Percentiles rank a stretch among this genome's conserved stretches.
Evolutionary conservation across 495 filamentous ascomycete genomes (phyloP).

Genomic region (Xylaria castorea): DNA sequence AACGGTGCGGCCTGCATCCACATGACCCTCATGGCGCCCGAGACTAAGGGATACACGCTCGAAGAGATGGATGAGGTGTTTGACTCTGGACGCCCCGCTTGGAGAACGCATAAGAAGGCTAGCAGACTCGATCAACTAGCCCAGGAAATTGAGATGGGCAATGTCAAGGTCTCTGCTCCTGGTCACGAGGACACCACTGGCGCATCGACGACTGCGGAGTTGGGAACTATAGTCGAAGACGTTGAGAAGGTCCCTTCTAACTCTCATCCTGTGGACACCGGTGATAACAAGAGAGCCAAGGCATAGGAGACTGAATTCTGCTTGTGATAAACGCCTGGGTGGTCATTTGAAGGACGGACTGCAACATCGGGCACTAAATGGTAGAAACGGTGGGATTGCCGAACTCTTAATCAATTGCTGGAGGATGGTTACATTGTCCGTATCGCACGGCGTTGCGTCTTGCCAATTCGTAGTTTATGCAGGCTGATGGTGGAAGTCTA

Average conservation of each 20-base stretch:
- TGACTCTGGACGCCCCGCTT: slow-evolving; percentile 57
- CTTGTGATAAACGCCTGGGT: background rate
- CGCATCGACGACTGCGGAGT: background rate
- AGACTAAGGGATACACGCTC: slow-evolving; percentile 80
- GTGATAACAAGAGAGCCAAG: background rate
- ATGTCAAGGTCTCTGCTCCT: slow-evolving; percentile 35
- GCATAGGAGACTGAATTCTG: background rate
- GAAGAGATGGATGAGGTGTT: slow-evolving; percentile 72
- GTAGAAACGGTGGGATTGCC: background rate
- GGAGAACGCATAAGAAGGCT: slow-evolving; percentile 50
- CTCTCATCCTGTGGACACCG: background rate
- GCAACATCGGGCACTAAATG: background rate
- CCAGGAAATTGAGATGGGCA: slow-evolving; percentile 59
- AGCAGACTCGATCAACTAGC: slow-evolving; percentile 57
- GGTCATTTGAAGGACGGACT: background rate
- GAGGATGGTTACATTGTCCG: background rate
- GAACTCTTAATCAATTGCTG: background rate
- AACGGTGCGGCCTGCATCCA: slow-evolving; percentile 73
- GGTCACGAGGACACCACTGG: background rate
- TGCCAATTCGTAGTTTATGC: background rate
- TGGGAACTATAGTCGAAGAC: background rate
- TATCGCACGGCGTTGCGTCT: background rate
- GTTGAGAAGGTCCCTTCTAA: background rate
- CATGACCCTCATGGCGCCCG: slow-evolving; percentile 75
- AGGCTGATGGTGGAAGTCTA: background rate